Conservation (phyloP, 805 yeast species). For the Cyberlindnera japonica region DNA sequence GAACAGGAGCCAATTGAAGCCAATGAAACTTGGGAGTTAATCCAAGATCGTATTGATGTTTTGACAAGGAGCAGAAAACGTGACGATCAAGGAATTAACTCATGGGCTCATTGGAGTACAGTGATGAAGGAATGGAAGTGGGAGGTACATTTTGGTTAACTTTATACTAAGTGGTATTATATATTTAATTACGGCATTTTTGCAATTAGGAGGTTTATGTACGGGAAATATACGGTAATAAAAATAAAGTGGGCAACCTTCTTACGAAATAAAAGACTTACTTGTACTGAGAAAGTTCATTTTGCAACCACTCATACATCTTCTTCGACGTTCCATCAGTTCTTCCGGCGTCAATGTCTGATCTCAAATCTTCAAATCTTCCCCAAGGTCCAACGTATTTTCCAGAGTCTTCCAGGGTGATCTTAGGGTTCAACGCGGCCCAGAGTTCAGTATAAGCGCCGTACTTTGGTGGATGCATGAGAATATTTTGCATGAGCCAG, state of each 20-base stretch:
- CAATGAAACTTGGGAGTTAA: conserved; percentile 19
- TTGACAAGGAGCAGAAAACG: conserved; percentile 22
- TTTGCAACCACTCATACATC: conserved; percentile 35
- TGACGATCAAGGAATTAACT: conserved; percentile 41
- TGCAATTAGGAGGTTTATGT: no score
- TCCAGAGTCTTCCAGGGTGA: conserved; percentile 33
- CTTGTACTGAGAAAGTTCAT: conserved; percentile 6
- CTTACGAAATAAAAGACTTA: no score
- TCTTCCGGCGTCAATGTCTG: conserved; percentile 34
- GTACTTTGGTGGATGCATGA: conserved; percentile 14
- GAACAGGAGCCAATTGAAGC: conserved; percentile 1
- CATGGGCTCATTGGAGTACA: conserved; percentile 61
- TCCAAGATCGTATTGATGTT: conserved; percentile 24
- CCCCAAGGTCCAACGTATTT: conserved; percentile 43
- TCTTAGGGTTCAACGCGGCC: conserved; percentile 39
- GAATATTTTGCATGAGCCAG: background rate
- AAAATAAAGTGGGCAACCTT: background rate
- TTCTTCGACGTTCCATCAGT: conserved; percentile 31
- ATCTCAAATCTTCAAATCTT: conserved; percentile 31
- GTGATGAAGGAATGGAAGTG: conserved; percentile 76
- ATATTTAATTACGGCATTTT: background rate
- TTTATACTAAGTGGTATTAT: background rate
- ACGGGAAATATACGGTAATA: no score
- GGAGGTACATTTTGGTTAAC: conserved; percentile 55
- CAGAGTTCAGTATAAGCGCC: conserved; percentile 45